Conservation (phyloP, 495 filamentous ascomycete species). For the Aspergillus avenaceus region DNA sequence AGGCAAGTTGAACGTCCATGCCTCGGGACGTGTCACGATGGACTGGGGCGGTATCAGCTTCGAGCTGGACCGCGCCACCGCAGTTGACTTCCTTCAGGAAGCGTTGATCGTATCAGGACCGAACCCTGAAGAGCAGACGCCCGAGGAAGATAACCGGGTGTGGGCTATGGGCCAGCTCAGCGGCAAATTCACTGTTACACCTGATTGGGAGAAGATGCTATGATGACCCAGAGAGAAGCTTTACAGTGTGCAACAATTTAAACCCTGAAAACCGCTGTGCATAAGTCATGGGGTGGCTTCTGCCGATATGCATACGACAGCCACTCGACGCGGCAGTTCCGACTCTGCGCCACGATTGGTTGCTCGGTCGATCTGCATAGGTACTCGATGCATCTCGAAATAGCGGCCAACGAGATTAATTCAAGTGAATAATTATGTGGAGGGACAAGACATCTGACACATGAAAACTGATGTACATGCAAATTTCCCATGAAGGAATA, state of each 20-base stretch:
- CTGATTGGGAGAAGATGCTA: slow-evolving; percentile 46
- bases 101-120: slow-evolving; percentile 38
- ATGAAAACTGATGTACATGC: background rate
- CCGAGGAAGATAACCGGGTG: slow-evolving; percentile 29
- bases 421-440: background rate
- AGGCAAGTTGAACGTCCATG: slow-evolving; percentile 53
- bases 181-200: slow-evolving; percentile 46
- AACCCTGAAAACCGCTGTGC: background rate
- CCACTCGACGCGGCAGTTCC: background rate
- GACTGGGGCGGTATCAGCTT: slow-evolving; percentile 50
- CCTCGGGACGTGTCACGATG: slow-evolving; percentile 42
- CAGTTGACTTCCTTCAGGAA: slow-evolving; percentile 44
- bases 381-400: background rate
- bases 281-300: background rate
- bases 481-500: too few species aligned
- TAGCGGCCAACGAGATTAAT: background rate
- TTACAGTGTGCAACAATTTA: background rate
- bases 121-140: slow-evolving; percentile 20
- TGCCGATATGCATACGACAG: background rate
- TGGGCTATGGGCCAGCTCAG: slow-evolving; percentile 50
- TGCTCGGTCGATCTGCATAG: background rate
- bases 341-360: background rate
- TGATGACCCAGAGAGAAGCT: slow-evolving; percentile 13
- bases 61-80: slow-evolving; percentile 39
- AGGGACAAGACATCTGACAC: background rate